phyloP scores from a whole-genome alignment of 208 protist species.

The Angomonas deanei region DNA sequence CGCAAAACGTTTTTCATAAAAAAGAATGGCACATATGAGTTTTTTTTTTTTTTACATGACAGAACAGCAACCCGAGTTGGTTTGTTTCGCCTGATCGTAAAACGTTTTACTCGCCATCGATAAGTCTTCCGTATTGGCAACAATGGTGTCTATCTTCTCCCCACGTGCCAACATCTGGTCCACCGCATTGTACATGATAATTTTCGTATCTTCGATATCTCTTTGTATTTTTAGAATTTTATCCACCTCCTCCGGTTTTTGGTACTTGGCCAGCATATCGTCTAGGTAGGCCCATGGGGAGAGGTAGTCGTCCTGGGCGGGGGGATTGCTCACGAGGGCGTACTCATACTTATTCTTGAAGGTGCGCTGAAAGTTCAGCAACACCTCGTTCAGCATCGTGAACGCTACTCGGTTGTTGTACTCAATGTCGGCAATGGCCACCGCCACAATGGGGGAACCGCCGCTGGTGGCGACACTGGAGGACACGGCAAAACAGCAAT shows the following conservation, averaged over 20 bases:
- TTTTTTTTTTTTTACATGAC: conserved; percentile 57
- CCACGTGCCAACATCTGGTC: conserved; percentile 87
- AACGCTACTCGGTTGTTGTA: conserved; percentile 86
- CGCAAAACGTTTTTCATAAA: not conserved
- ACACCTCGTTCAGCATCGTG: conserved; percentile 65
- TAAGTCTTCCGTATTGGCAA: conserved; percentile 78
- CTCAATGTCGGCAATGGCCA: conserved; percentile 82
- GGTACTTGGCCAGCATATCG: conserved; percentile 76
- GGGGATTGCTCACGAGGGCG: not conserved
- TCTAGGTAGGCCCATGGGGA: conserved; percentile 68
- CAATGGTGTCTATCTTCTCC: conserved; percentile 88
- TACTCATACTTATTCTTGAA: conserved; percentile 85
- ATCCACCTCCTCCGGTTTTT: conserved; percentile 87
- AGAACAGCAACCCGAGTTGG: conserved; percentile 82
- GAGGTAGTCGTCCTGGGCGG: conserved; percentile 57
- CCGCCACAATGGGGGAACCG: conserved; percentile 63
- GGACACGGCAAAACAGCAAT: not conserved
- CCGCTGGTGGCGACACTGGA: conserved; percentile 65
- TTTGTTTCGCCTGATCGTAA: conserved; percentile 87
- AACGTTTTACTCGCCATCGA: conserved; percentile 85
- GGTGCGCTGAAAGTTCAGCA: conserved; percentile 70
- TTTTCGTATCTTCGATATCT: conserved; percentile 89
- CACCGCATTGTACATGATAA: conserved; percentile 92
- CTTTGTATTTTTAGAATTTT: conserved; percentile 86
- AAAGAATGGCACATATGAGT: not conserved